Evolutionary conservation across 768 basidiomycete genomes (phyloP).

Genomic region (Tulasnella sp.): DNA sequence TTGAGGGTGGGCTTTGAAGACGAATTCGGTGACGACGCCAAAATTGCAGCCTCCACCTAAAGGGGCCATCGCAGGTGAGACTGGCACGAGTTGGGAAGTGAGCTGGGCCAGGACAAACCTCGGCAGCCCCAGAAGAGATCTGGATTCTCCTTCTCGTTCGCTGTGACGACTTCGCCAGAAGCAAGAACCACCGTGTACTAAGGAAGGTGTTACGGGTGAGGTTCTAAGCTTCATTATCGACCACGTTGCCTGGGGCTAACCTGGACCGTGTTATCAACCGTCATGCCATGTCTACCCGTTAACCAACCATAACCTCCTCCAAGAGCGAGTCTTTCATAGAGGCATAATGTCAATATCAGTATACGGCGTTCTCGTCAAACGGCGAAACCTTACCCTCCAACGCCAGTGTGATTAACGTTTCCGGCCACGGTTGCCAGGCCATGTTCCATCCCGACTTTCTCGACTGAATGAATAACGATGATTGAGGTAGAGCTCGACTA

Average conservation of each 20-base stretch:
- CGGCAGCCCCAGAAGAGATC: slow-evolving; percentile 32
- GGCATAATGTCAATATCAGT: neutral
- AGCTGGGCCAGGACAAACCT: neutral
- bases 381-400: slow-evolving; percentile 38
- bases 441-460: slow-evolving; percentile 10
- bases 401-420: slow-evolving; percentile 8
- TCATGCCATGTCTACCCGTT: slow-evolving; percentile 25
- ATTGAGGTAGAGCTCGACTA: neutral
- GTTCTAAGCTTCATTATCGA: neutral
- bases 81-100: neutral
- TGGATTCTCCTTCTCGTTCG: slow-evolving; percentile 1
- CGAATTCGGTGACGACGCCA: slow-evolving; percentile 18
- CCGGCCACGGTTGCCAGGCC: neutral
- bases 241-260: neutral
- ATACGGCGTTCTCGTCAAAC: too few relatives aligned
- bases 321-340: neutral
- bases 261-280: slow-evolving; percentile 20
- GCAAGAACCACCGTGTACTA: slow-evolving; percentile 31
- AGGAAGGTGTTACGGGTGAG: neutral
- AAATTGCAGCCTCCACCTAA: slow-evolving; percentile 30
- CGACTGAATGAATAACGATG: neutral
- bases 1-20: slow-evolving; percentile 53
- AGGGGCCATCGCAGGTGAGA: neutral
- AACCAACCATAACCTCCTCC: slow-evolving; percentile 21
- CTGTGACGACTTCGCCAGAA: slow-evolving; percentile 26